Base-by-base conservation (phyloP, 495 filamentous ascomycete species). In the Aspergillus hancockii region DNA sequence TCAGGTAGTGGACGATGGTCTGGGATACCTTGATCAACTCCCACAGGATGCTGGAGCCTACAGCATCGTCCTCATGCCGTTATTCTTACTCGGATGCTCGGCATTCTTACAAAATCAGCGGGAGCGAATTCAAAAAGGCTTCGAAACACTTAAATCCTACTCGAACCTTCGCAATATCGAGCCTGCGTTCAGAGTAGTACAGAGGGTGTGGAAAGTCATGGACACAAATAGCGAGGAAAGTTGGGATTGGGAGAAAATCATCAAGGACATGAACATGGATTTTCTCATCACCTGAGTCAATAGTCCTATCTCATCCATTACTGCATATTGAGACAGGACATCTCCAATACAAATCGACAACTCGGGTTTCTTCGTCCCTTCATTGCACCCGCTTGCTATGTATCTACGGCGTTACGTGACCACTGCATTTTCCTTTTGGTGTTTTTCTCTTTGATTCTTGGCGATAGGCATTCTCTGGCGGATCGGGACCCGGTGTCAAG, bases 191-290 rank as follows among this genome's bases (percentile, higher is more conserved):
- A 79, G 86, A 57, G 85, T 96, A 8, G 87, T 97, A n/a, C 80
- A 90, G 65, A 82, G 83, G 52, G 79, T 96, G 8, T 97, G 92
- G 92, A 79, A 84, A 49, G 76, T 91, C 34, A 96, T 97, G 91
- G 89, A 90, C 59, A 76, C 67, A 5, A 87, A 85, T 14, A 82
- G 87, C 28, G 90, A 92, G 73, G 77, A 82, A 34, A 86, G 83
- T 51, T 97, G 92, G 92, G 92, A 97, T 71, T 96, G 92, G 92
- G 90, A 95, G 67, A 84, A 81, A 46, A 88, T 96, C 54, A 91
- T 92, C 43, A 78, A 81, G 36, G 73, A 82, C 22, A 86, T 92
- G 80, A 88, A 86, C 21, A 86, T 90, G 75, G 91, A 96, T 72
- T 95, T 96, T 71, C 76, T 94, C 47, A 85, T 88, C 59, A 89